Base-by-base conservation (phyloP, 2,329 filamentous ascomycete species). In the Herpotrichia juniperi region DNA sequence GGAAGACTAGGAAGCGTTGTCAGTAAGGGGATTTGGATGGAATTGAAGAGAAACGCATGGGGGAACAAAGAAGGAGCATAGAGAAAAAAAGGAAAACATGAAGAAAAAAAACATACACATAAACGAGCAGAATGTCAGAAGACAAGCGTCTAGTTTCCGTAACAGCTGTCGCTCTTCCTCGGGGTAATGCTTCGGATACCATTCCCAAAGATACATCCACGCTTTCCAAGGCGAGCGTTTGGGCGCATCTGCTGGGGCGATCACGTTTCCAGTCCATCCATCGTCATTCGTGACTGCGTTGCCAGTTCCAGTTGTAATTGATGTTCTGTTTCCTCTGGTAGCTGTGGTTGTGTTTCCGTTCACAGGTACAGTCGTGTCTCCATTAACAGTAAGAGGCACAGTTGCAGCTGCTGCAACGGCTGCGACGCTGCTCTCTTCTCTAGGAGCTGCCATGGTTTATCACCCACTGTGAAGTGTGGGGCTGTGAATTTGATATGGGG, bases 161-260 rank as follows among this genome's bases (percentile, higher is more conserved):
- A 74, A 44, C 5, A 74, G 47, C 51, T 64, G 67, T 22, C 67
- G 62, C 54, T 74, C 71, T 43, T 72, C 66, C 10, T 57, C 61
- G 2, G 71, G 64, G 32, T 74, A 74, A 42, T 69, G 65, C 17
- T 61, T 63, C 3, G 71, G 71, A 42, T 74, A 74, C 71, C 71
- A 74, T 45, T 74, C 68, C 69, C 67, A 71, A 1, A 72, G 63
- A 24, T 72, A 72, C 66, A 72, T 69, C 68, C 68, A 72, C 0
- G 69, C 69, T 44, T 70, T 72, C 69, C 69, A 72, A 48, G 69
- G 68, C 7, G 68, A 71, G n/a, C 68, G 61, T 52, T 67, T 68
- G 16, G 69, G 69, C 2, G 69, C 69, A 35, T 70, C 67, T 6
- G 57, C 61, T 22, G 69, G 69, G 21, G 69, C 69, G 42, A 72